These are phyloP conservation scores for Boechera retrofracta DNA, from an alignment of 345 rosid species.

Conservation along the genomic window DNA sequence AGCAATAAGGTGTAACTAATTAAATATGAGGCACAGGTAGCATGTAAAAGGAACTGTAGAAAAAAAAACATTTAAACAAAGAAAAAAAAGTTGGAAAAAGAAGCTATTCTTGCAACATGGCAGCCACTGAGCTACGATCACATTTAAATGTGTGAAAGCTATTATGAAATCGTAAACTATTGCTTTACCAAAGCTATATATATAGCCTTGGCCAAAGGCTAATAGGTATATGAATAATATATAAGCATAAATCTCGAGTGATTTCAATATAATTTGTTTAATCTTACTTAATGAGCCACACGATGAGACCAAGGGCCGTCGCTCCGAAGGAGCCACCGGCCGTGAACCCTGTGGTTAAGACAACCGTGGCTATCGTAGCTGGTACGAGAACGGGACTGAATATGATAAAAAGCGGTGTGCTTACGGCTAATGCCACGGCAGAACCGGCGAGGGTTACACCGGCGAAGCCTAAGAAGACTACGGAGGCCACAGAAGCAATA, in stretches of 20 bases:
- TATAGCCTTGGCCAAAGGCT: neutral
- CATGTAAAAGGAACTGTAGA: neutral
- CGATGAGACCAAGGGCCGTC: slow-evolving; percentile 62
- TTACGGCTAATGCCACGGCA: slow-evolving; percentile 64
- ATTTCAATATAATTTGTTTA: slow-evolving; percentile 2
- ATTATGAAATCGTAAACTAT: neutral
- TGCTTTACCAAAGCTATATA: neutral
- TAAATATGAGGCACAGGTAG: neutral
- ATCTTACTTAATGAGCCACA: slow-evolving; percentile 68
- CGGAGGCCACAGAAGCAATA: slow-evolving; percentile 65
- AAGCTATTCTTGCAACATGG: neutral
- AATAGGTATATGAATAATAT: slow-evolving; percentile 12
- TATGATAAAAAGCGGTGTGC: slow-evolving; percentile 73
- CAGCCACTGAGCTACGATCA: neutral
- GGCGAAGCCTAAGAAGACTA: slow-evolving; percentile 64
- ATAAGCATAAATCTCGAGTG: slow-evolving; percentile 23
- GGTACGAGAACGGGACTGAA: slow-evolving; percentile 92
- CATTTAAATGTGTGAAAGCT: neutral
- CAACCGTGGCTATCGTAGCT: slow-evolving; percentile 55
- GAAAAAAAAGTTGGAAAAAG: neutral
- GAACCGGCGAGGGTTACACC: slow-evolving; percentile 63
- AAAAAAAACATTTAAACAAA: neutral
- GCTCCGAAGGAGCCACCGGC: slow-evolving; percentile 60
- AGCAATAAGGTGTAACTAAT: neutral
- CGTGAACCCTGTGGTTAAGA: slow-evolving; percentile 62